phyloP scores from a whole-genome alignment of 176 grass and related monocot species.

The Urochloa ruziziensis region DNA sequence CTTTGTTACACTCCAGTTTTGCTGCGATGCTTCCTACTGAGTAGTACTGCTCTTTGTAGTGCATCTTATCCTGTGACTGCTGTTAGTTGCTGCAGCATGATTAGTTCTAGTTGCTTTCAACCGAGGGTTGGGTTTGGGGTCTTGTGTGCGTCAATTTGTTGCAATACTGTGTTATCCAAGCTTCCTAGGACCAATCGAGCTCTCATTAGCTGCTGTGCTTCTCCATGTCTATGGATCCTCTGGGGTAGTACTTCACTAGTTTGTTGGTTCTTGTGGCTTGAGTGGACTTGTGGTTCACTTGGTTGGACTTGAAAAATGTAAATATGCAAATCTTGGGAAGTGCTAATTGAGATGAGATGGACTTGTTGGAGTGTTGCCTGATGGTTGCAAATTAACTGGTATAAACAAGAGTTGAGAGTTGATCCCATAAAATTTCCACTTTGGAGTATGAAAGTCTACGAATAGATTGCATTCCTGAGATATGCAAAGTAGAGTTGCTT shows the following conservation, averaged over 20 bases:
- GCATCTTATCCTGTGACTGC: not conserved
- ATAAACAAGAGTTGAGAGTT: not conserved
- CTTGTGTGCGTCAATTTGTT: not conserved
- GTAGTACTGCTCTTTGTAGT: not conserved
- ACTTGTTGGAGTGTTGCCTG: not conserved
- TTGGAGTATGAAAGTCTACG: not conserved
- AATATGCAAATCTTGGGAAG: not conserved
- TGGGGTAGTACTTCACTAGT: not conserved
- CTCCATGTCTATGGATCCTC: not conserved
- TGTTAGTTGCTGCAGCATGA: not conserved
- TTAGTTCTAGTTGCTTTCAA: not conserved
- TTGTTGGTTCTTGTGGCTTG: not conserved
- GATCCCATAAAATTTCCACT: not conserved
- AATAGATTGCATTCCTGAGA: not conserved
- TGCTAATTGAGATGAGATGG: constrained; percentile 4
- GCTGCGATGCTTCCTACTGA: not conserved
- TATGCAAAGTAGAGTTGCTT: not conserved
- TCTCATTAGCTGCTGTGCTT: not conserved
- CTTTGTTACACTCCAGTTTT: constrained; percentile 4
- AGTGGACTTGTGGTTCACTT: constrained; percentile 6
- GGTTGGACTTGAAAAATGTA: not conserved
- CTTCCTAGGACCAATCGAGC: not conserved
- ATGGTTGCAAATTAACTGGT: not conserved
- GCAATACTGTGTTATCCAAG: not conserved
- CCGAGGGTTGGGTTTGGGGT: not conserved